Conservation (phyloP, 805 yeast genomes). For the Saturnispora galanensis region DNA sequence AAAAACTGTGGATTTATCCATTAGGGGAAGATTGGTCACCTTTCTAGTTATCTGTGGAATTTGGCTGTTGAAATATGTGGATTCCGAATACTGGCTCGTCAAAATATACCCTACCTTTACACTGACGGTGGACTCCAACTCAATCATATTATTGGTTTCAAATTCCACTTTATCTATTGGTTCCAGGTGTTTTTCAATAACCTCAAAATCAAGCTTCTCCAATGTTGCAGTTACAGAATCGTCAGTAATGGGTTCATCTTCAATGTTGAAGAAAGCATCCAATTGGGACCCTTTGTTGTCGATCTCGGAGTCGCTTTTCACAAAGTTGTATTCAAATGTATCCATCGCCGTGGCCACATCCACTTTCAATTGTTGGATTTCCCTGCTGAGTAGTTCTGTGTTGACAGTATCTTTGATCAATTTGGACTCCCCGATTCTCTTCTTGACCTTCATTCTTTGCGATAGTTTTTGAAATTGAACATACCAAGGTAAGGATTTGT, state of each 20-base stretch:
- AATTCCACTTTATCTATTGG: neutral
- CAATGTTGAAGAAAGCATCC: neutral
- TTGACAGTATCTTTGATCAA: constrained; percentile 6
- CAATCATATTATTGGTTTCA: constrained; percentile 10
- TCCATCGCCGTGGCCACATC: constrained; percentile 19
- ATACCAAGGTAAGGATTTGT: constrained; percentile 26
- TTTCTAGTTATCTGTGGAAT: constrained; percentile 19
- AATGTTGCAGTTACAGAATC: neutral
- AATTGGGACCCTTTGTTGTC: too few relatives aligned
- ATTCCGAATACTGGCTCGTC: constrained; percentile 9
- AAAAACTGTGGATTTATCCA: constrained; percentile 20
- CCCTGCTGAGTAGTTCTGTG: constrained; percentile 14
- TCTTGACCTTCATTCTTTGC: constrained; percentile 14
- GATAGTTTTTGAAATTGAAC: constrained; percentile 15
- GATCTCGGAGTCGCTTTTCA: constrained; percentile 8
- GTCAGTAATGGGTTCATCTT: neutral
- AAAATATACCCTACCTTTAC: constrained; percentile 24
- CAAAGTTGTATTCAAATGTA: constrained; percentile 22
- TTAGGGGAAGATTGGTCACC: constrained; percentile 16
- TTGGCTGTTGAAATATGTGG: constrained; percentile 20
- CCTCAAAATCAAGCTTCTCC: neutral
- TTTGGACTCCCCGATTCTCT: constrained; percentile 11
- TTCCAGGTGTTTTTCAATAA: constrained; percentile 1
- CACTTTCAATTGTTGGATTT: constrained; percentile 14
- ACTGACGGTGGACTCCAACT: constrained; percentile 19